Percentiles rank a stretch among this genome's conserved stretches.
These are phyloP conservation scores for Ogataea salicorniae DNA, from an alignment of 805 yeast species.

Conservation along the genomic window DNA sequence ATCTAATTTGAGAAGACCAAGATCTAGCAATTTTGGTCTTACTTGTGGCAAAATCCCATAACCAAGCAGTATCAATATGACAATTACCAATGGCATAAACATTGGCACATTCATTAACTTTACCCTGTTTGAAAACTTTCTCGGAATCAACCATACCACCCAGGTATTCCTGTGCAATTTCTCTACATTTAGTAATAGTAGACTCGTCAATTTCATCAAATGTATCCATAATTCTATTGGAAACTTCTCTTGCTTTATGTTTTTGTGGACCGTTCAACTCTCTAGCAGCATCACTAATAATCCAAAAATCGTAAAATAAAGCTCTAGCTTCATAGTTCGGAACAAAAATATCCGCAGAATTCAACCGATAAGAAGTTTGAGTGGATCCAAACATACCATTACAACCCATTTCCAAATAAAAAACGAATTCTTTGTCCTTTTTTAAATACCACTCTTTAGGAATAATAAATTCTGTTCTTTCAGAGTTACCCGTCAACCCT, in stretches of 20 bases:
- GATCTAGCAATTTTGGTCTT: constrained; percentile 88
- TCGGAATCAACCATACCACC: constrained; percentile 64
- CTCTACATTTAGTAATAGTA: constrained; percentile 58
- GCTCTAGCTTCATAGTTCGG: constrained; percentile 80
- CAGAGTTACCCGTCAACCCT: constrained; percentile 85
- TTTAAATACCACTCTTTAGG: constrained; percentile 47
- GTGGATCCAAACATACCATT: constrained; percentile 84
- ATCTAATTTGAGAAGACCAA: constrained; percentile 87
- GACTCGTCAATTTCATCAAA: constrained; percentile 68
- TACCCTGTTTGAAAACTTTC: constrained; percentile 50
- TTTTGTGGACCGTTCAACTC: constrained; percentile 83
- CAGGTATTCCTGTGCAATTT: constrained; percentile 55
- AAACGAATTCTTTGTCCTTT: constrained; percentile 46
- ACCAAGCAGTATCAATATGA: constrained; percentile 97
- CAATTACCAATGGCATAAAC: constrained; percentile 91
- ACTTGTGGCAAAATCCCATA: constrained; percentile 99
- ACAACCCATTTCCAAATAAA: constrained; percentile 86
- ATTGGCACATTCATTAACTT: constrained; percentile 37
- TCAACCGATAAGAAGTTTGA: constrained; percentile 60
- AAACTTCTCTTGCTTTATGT: constrained; percentile 73
- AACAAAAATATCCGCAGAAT: constrained; percentile 69
- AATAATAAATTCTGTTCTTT: constrained; percentile 66
- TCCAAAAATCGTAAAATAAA: constrained; percentile 76
- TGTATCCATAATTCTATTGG: constrained; percentile 74
- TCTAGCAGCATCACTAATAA: constrained; percentile 85